phyloP scores from a whole-genome alignment of 495 filamentous ascomycete genomes.

The Tuber indicum region DNA sequence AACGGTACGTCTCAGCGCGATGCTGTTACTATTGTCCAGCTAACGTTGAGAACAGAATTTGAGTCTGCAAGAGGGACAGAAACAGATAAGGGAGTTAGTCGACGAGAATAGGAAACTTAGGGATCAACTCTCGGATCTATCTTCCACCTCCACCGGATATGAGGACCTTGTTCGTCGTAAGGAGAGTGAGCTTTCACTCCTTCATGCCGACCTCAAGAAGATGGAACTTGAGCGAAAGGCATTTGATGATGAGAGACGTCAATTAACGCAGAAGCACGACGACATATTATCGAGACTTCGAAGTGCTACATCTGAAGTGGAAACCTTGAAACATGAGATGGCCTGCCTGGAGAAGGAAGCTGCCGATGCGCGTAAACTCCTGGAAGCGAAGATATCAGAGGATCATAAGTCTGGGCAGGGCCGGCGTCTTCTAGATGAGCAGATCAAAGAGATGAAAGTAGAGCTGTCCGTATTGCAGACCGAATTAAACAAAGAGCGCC shows the following conservation, averaged over 20 bases:
- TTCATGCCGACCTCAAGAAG: conserved; percentile 74
- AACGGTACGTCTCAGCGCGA: conserved; percentile 42
- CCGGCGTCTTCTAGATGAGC: conserved; percentile 76
- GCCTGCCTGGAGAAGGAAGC: conserved; percentile 78
- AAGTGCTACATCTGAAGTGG: conserved; percentile 78
- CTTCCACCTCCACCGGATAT: conserved; percentile 85
- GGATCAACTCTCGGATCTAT: conserved; percentile 77
- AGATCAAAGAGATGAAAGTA: conserved; percentile 77
- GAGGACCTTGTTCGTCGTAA: conserved; percentile 88
- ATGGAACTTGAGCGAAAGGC: conserved; percentile 67
- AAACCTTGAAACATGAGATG: conserved; percentile 78
- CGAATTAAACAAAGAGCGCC: conserved; percentile 83
- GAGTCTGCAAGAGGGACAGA: conserved; percentile 32
- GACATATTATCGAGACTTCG: conserved; percentile 68
- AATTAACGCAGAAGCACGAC: conserved; percentile 67
- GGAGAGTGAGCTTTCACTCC: conserved; percentile 81
- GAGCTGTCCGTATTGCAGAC: conserved; percentile 78
- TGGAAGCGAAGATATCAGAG: conserved; percentile 82
- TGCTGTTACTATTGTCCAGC: conserved; percentile 2
- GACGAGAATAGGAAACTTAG: conserved; percentile 80
- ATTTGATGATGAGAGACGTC: conserved; percentile 67
- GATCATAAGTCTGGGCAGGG: conserved; percentile 81
- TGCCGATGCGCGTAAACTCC: conserved; percentile 73
- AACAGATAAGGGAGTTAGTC: conserved; percentile 56
- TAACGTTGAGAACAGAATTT: conserved; percentile 27